These are phyloP conservation scores for Calonectria honghensis DNA, from an alignment of 2,329 filamentous ascomycete genomes.

Conservation along the genomic window DNA sequence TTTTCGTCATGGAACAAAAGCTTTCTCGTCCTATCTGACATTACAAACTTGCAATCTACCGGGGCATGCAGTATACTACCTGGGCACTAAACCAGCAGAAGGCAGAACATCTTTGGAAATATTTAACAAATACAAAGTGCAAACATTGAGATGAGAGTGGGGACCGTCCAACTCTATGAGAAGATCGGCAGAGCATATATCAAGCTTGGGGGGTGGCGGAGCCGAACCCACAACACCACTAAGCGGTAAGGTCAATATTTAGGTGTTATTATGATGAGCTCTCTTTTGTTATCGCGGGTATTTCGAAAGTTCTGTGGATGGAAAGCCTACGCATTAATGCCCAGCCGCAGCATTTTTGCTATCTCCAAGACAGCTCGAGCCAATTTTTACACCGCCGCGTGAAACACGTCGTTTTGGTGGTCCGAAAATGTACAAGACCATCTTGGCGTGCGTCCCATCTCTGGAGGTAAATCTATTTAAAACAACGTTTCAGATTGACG, in stretches of 20 bases:
- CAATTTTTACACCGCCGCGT: background rate
- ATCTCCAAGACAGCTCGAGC: background rate
- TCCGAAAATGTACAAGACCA: background rate
- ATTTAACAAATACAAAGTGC: too few relatives aligned
- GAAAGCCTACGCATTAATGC: background rate
- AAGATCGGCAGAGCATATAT: too few relatives aligned
- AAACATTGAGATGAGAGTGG: too few relatives aligned
- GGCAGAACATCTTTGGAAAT: too few relatives aligned
- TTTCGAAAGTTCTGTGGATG: background rate
- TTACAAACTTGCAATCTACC: too few relatives aligned
- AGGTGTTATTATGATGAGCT: background rate
- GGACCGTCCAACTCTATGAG: too few relatives aligned
- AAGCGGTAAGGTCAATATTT: background rate
- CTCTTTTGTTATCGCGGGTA: background rate
- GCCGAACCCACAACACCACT: background rate
- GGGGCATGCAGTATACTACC: too few relatives aligned
- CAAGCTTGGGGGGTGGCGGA: background rate
- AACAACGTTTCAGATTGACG: conserved; percentile 3
- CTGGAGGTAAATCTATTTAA: conserved; percentile 1
- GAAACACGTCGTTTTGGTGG: background rate
- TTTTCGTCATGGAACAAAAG: too few relatives aligned
- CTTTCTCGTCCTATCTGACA: too few relatives aligned
- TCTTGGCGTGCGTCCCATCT: background rate
- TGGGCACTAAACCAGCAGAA: too few relatives aligned
- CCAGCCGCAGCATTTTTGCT: background rate